Evolutionary conservation across 2,329 filamentous ascomycete genomes (phyloP).

Genomic region (Incumbomyces delicatus): DNA sequence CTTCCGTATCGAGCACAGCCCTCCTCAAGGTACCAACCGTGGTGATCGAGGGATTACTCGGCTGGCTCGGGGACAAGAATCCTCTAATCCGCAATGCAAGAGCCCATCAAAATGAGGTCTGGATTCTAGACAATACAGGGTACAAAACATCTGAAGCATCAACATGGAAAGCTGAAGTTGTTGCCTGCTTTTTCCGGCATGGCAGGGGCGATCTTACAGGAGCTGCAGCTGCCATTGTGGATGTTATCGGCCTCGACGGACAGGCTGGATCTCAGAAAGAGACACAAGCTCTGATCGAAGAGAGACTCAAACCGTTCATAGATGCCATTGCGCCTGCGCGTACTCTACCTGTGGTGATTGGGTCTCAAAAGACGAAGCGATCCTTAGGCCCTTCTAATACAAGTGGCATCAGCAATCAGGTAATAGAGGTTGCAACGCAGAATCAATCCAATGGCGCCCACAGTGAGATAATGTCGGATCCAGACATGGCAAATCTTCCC

Average conservation of each 20-base stretch:
- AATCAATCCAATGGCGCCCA: conserved; percentile 40
- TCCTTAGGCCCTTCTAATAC: conserved; percentile 59
- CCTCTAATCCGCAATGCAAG: conserved; percentile 53
- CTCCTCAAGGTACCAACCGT: neutral
- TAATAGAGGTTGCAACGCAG: conserved; percentile 42
- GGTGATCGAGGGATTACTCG: conserved; percentile 6
- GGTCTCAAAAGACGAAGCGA: conserved; percentile 32
- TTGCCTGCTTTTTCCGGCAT: conserved; percentile 70
- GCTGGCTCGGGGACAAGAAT: conserved; percentile 35
- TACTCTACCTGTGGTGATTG: conserved; percentile 55
- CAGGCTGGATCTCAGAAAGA: conserved; percentile 36
- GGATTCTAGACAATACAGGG: conserved; percentile 85
- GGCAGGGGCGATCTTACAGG: conserved; percentile 58
- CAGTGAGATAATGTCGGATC: conserved; percentile 36
- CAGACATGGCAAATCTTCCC: conserved; percentile 38
- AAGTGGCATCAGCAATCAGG: conserved; percentile 62
- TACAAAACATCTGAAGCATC: conserved; percentile 43
- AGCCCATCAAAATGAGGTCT: conserved; percentile 60
- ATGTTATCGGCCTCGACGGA: conserved; percentile 57
- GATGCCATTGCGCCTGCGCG: conserved; percentile 64
- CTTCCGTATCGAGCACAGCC: conserved; percentile 7
- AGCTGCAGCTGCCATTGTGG: conserved; percentile 59
- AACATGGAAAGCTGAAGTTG: conserved; percentile 70
- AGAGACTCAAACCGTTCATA: conserved; percentile 55
- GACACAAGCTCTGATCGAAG: conserved; percentile 56